phyloP scores from a whole-genome alignment of 768 basidiomycete species.

The Trametes meyenii region DNA sequence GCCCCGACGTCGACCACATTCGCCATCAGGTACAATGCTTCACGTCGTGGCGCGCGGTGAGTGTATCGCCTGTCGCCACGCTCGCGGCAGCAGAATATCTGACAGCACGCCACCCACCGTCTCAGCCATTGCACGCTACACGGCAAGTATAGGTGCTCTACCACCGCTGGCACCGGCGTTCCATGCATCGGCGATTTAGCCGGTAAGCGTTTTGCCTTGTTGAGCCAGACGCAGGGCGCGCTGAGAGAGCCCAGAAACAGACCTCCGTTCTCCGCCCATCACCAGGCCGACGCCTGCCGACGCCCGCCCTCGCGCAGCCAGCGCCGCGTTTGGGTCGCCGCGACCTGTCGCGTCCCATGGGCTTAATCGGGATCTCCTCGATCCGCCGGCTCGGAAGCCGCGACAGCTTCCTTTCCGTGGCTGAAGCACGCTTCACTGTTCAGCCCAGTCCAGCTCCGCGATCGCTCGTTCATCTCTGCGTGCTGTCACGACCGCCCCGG shows the following conservation, averaged over 20 bases:
- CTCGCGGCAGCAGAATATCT: background rate
- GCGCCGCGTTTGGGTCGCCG: background rate
- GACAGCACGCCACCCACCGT: background rate
- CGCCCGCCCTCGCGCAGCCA: background rate
- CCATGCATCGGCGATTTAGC: slow-evolving; percentile 11
- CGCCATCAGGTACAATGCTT: no score
- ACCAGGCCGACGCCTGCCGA: background rate
- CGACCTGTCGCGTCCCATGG: background rate
- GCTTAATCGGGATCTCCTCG: slow-evolving; percentile 1
- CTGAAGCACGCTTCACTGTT: background rate
- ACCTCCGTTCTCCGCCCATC: slow-evolving; percentile 6
- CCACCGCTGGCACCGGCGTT: background rate
- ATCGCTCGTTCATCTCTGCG: no score
- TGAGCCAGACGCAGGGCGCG: background rate
- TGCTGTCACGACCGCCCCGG: no score
- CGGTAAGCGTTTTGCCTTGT: background rate
- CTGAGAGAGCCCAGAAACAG: background rate
- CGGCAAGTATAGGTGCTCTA: background rate
- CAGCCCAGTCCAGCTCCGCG: no score
- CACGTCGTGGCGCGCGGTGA: background rate
- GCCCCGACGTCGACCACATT: no score
- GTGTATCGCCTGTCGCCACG: background rate
- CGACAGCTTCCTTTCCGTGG: background rate
- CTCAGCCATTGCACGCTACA: slow-evolving; percentile 3
- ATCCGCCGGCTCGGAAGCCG: slow-evolving; percentile 2